These are phyloP conservation scores for Inonotus hispidus DNA, from an alignment of 1,284 basidiomycete species.

Conservation along the genomic window DNA sequence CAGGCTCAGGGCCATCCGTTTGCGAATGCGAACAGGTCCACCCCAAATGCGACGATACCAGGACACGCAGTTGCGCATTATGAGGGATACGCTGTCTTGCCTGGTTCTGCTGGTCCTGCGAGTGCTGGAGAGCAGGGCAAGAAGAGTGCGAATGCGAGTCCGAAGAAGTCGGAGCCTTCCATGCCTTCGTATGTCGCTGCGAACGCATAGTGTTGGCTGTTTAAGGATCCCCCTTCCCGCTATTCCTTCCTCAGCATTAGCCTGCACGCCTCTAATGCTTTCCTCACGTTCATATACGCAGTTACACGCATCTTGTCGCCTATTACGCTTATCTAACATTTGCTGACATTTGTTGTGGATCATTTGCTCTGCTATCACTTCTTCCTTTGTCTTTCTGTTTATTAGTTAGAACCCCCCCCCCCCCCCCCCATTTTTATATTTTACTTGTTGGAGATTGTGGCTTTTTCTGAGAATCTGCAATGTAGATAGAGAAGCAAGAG, in stretches of 20 bases:
- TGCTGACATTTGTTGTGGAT: not conserved
- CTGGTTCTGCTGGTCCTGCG: not conserved
- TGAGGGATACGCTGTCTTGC: not conserved
- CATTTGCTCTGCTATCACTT: not conserved
- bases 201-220: not conserved
- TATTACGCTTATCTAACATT: not conserved
- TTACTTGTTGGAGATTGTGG: too few species aligned
- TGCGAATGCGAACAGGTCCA: not conserved
- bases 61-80: not conserved
- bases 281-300: not conserved
- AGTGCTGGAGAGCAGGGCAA: not conserved
- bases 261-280: not conserved
- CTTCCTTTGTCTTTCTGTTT: not conserved
- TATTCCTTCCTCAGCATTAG: not conserved
- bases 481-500: too few species aligned
- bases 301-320: not conserved
- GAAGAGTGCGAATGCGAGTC: conserved; percentile 3
- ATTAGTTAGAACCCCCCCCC: not conserved
- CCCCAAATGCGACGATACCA: not conserved
- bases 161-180: not conserved
- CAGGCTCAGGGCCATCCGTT: not conserved
- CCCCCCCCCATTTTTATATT: too few species aligned
- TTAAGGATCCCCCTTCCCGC: not conserved
- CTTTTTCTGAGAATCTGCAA: too few species aligned
- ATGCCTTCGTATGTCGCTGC: conserved; percentile 1